Evolutionary conservation across 495 filamentous ascomycete species (phyloP).

Genomic region (Penicillium steckii): DNA sequence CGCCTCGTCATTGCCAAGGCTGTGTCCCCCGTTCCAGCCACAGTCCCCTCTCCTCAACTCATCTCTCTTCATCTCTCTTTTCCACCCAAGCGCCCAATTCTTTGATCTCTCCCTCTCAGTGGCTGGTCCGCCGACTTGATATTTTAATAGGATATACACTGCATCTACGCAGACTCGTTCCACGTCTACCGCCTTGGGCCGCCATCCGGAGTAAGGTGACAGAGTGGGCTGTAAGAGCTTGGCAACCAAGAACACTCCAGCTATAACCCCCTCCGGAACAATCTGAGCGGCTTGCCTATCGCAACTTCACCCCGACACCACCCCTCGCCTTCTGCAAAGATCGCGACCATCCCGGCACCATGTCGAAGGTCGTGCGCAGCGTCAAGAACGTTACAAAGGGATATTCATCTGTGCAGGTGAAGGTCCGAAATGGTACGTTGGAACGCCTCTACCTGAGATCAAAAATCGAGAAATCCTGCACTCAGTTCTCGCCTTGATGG

Average conservation of each 20-base stretch:
- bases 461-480: background rate
- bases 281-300: slow-evolving; percentile 10
- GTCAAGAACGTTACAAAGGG: slow-evolving; percentile 99
- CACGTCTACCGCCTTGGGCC: slow-evolving; percentile 16
- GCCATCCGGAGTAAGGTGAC: slow-evolving; percentile 12
- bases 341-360: slow-evolving; percentile 42
- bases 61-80: slow-evolving; percentile 5
- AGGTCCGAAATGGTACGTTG: slow-evolving; percentile 95
- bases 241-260: slow-evolving; percentile 7
- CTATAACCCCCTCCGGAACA: slow-evolving; percentile 9
- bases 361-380: slow-evolving; percentile 97
- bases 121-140: slow-evolving; percentile 6
- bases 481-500: background rate
- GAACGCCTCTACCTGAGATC: background rate
- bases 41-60: slow-evolving; percentile 23
- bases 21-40: slow-evolving; percentile 30
- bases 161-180: slow-evolving; percentile 6
- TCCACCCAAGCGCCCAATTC: slow-evolving; percentile 2
- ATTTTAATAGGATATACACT: slow-evolving; percentile 5
- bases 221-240: slow-evolving; percentile 26
- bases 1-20: slow-evolving; percentile 36
- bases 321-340: slow-evolving; percentile 6
- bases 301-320: slow-evolving; percentile 2
- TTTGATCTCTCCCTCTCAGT: background rate
- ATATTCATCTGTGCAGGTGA: slow-evolving; percentile 95